These are phyloP conservation scores for Alternaria postmessia DNA, from an alignment of 2,329 filamentous ascomycete species.

Conservation along the genomic window DNA sequence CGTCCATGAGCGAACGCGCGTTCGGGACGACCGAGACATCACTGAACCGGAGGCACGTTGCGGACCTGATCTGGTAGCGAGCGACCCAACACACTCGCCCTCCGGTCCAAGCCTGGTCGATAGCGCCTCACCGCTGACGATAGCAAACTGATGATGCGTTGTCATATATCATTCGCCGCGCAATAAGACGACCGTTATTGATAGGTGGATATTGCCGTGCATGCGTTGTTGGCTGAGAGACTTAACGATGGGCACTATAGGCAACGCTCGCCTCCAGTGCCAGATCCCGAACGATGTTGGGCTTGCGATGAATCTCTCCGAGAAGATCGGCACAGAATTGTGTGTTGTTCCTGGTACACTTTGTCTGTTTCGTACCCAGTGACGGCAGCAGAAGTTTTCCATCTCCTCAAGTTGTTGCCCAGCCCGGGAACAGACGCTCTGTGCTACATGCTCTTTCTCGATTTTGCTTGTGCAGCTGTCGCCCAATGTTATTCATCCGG, in stretches of 20 bases:
- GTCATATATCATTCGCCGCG: conserved; percentile 11
- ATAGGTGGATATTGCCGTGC: conserved; percentile 10
- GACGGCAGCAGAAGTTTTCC: neutral
- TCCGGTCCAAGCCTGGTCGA: conserved; percentile 7
- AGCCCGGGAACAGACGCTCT: neutral
- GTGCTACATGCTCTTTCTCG: neutral
- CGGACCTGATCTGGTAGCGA: conserved; percentile 16
- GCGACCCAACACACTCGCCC: conserved; percentile 10
- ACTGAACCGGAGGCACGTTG: conserved; percentile 7
- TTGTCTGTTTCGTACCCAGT: neutral
- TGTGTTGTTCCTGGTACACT: neutral
- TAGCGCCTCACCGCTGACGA: conserved; percentile 14
- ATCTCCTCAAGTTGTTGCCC: neutral
- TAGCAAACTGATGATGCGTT: conserved; percentile 10
- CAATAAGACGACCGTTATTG: conserved; percentile 13
- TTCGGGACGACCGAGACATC: conserved; percentile 13
- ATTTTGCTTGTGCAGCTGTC: neutral
- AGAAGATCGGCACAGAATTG: neutral
- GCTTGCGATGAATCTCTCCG: neutral
- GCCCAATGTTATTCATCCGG: neutral
- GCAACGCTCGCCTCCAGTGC: conserved; percentile 6
- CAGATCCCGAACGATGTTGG: neutral
- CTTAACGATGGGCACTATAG: conserved; percentile 6
- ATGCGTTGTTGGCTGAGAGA: conserved; percentile 5
- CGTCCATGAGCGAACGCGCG: neutral